Evolutionary conservation across 1,284 basidiomycete genomes (phyloP).

Genomic region (Xerocomus amazonicus): DNA sequence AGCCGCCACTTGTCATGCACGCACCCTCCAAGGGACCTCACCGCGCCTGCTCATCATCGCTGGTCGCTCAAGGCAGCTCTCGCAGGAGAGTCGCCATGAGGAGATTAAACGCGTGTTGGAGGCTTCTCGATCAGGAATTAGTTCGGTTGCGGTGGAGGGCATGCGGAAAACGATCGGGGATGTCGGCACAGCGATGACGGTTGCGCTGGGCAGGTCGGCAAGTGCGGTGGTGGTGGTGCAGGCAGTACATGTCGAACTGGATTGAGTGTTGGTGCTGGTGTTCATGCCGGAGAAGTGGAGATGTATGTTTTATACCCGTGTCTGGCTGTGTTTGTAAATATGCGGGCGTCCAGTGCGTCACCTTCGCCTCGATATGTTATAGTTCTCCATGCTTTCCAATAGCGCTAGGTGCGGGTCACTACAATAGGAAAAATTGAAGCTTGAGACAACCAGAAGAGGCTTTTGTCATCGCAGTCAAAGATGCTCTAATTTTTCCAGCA

Average conservation of each 20-base stretch:
- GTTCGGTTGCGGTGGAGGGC: conserved; percentile 26
- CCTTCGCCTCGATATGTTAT: too few species aligned
- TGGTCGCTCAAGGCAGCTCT: conserved; percentile 72
- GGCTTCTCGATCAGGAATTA: conserved; percentile 36
- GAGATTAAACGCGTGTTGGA: conserved; percentile 60
- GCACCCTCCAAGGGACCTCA: conserved; percentile 21
- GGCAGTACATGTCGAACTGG: conserved; percentile 2
- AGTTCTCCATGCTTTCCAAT: too few species aligned
- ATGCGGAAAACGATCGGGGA: conserved; percentile 76
- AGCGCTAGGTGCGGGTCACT: too few species aligned
- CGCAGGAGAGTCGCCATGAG: conserved; percentile 49
- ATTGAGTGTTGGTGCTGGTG: not conserved
- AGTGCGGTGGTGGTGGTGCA: conserved; percentile 29
- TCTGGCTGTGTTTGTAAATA: too few species aligned
- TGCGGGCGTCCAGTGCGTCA: too few species aligned
- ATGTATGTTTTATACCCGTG: too few species aligned
- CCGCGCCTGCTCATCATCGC: conserved; percentile 55
- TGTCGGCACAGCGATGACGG: conserved; percentile 61
- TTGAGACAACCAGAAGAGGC: too few species aligned
- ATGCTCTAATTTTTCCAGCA: too few species aligned
- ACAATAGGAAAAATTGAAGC: too few species aligned
- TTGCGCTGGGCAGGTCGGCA: conserved; percentile 10
- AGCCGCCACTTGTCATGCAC: conserved; percentile 44
- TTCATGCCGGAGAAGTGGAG: too few species aligned
- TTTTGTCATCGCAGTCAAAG: too few species aligned